Evolutionary conservation across 1,139 yeast genomes (phyloP), one percentile per base, ranked within the genome.

Genomic region (Pichia cactophila): DNA sequence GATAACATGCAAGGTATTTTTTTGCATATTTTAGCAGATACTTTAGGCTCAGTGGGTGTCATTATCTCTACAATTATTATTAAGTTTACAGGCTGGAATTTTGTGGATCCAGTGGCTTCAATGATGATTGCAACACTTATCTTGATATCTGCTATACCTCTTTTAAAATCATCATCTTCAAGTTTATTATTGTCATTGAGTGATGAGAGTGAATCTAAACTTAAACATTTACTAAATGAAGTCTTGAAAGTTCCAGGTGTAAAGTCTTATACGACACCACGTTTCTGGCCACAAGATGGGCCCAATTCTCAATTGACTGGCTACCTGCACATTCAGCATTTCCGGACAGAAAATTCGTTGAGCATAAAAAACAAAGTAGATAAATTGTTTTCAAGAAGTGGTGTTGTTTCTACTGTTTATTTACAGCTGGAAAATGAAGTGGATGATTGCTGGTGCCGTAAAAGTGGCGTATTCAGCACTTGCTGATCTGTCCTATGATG

Each of bases 11-110:
- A 83, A 54, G 99, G 99, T 26, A 88, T 92, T 11, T 92, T 92
- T 59, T 70, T 92, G 42, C 99, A 92, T 60, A 86, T 92, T 42
- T 67, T 92, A 44, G 98, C 99, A 0, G 99, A 92, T 61, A 92
- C 98, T 0, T 71, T 94, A 35, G 98, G 99, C 0, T 90, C 97
- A 0, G 95, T 89, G 0, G 97, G 98, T 6, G 99, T 94, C 26
- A 92, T 94, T 12, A 67, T 87, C 0, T 89, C 97, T 0, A 92
- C 98, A 0, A 50, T 84, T 2, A 66, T 84, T 40, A 81, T 86
- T 26, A 80, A 79, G 50, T 54, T 75, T 16, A 59, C 65, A 1
- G 62, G 62, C 2, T 76, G 82, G 62, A 68, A 73, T 23, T 75
- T 83, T 68, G 55, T 75, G 31, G 99, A 92, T 62, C 97, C 99